Evolutionary conservation across 225 moss, liverwort and hornwort species (phyloP).

Genomic region (Ulota crispa): DNA sequence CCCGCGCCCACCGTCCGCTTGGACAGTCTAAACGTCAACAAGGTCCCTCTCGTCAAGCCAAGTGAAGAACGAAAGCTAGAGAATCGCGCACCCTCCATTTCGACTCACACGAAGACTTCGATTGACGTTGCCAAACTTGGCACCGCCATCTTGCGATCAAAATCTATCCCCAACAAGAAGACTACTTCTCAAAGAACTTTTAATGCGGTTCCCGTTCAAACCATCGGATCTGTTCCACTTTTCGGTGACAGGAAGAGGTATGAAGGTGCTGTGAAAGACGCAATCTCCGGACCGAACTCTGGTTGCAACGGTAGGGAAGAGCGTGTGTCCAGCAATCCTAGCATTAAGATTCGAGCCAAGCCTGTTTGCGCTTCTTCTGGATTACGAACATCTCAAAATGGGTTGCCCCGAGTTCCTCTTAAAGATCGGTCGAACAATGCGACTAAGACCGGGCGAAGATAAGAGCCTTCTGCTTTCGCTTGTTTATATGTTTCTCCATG

Average conservation of each 20-base stretch:
- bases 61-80: neutral
- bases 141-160: slow-evolving; percentile 6
- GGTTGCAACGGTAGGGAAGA: neutral
- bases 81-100: neutral
- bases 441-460: slow-evolving; percentile 21
- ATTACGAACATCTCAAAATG: slow-evolving; percentile 16
- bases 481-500: neutral
- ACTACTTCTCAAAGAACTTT: neutral
- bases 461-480: neutral
- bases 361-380: neutral
- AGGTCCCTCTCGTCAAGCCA: neutral
- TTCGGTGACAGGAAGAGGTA: slow-evolving; percentile 2
- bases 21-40: slow-evolving; percentile 4
- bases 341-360: slow-evolving; percentile 19
- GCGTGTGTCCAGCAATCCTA: neutral
- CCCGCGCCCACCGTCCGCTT: neutral
- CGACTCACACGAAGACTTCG: slow-evolving; percentile 4
- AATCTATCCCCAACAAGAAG: neutral
- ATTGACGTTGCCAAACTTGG: neutral
- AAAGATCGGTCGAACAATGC: slow-evolving; percentile 43
- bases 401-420: slow-evolving; percentile 30
- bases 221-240: neutral
- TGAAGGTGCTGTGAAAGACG: slow-evolving; percentile 7
- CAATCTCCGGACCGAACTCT: slow-evolving; percentile 8
- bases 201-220: slow-evolving; percentile 5